Base-by-base conservation (phyloP, 345 rosid species). In the Boechera retrofracta region DNA sequence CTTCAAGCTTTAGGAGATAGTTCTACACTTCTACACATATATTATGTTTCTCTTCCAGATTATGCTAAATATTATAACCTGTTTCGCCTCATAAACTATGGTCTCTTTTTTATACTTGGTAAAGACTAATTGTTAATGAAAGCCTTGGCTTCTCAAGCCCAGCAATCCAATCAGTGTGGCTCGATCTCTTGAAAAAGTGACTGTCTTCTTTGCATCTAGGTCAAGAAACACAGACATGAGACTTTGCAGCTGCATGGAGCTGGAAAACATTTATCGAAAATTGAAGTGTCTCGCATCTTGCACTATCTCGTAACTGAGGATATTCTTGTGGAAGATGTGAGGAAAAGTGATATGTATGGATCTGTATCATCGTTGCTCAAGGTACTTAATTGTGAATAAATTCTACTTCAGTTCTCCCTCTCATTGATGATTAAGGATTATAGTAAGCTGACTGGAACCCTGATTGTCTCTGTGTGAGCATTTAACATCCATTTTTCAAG, bases 301-400 rank as follows among this genome's bases (percentile, higher is more conserved):
- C 94, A 89, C 6, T 90, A 92, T 84, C 96, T 95, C 68, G 97
- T 95, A 44, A 86, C 85, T 9, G 93, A 91, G 57, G 97, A 91
- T 72, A 83, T 84, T 73, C 97, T 95, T 72, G 78, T 78, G 67
- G 99, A 92, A 85, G 99, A 92, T 18, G 94, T 95, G 64, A 88
- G 91, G 88, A 95, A 95, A 88, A 95, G 98, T 83, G 99, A 95
- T 69, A 28, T 88, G 80, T 92, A 90, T 76, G 98, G 99, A 76
- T 82, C 94, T 79, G 92, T 95, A 47, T 95, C 99, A 53, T 91
- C 99, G 47, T 83, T 95, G 54, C 72, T 95, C 45, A 92, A 92
- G 99, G 99, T 92, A 80, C 65, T 63, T 61, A 11, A 10, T 75
- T 57, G 38, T 79, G 59, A 53, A 62, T 77, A 7, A 11, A 8